Conservation (phyloP, 768 basidiomycete genomes). For the Mycena vitilis region DNA sequence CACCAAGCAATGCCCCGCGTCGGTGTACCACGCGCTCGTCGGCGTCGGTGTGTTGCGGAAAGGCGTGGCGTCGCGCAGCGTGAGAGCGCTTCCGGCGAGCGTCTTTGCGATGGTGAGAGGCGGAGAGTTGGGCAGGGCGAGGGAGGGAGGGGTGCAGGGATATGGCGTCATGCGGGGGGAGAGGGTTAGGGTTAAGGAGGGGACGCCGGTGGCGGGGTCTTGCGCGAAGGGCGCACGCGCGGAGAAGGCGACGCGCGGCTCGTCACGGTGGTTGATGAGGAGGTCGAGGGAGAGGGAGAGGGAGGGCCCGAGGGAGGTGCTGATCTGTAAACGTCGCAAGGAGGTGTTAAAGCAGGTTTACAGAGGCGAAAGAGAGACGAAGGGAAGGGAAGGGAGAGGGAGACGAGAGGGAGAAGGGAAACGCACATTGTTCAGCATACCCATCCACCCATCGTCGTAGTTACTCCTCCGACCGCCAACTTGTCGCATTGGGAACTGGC, state of each 20-base stretch:
- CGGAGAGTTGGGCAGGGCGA: too few species aligned
- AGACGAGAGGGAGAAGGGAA: too few species aligned
- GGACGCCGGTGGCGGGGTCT: too few species aligned
- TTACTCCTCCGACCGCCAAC: constrained; percentile 33
- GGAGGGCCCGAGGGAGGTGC: constrained; percentile 22
- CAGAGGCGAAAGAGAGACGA: too few species aligned
- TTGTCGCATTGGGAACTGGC: constrained; percentile 76
- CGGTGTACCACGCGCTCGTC: constrained; percentile 29
- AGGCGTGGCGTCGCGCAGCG: constrained; percentile 4
- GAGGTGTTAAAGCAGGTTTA: too few species aligned
- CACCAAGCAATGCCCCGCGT: constrained; percentile 26
- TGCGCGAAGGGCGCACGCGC: constrained; percentile 8
- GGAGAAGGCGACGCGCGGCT: constrained; percentile 39
- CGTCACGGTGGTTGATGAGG: constrained; percentile 39
- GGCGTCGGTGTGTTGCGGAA: constrained; percentile 25
- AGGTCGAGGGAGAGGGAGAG: constrained; percentile 26
- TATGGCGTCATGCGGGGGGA: too few species aligned
- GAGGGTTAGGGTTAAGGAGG: too few species aligned
- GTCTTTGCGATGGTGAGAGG: too few species aligned
- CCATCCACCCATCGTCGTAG: constrained; percentile 26
- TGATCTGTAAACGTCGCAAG: not conserved
- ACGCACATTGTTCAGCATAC: constrained; percentile 15
- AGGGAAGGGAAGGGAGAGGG: too few species aligned
- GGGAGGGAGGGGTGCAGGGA: too few species aligned
- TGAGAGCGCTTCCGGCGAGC: constrained; percentile 2